Evolutionary conservation across 352 stramenopile species (phyloP).

Genomic region (Pythium grandisporangium): DNA sequence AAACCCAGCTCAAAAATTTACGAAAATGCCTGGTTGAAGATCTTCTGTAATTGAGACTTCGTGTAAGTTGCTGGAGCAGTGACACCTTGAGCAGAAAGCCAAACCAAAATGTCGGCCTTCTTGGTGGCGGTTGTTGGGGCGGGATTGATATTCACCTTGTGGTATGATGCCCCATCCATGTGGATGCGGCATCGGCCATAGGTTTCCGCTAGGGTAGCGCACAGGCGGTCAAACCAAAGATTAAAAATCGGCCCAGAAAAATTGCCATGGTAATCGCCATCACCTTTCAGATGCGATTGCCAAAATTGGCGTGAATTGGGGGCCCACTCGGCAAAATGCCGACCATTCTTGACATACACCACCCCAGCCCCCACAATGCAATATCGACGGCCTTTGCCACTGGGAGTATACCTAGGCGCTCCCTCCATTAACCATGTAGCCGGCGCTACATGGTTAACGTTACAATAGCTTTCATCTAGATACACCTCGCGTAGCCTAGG

Average conservation of each 20-base stretch:
- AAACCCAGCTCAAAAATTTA: too few relatives aligned
- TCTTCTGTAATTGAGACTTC: too few relatives aligned
- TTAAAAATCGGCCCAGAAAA: constrained; percentile 4
- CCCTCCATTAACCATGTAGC: neutral
- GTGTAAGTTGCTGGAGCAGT: too few relatives aligned
- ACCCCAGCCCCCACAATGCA: constrained; percentile 4
- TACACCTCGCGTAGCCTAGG: constrained; percentile 1
- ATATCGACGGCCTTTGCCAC: neutral
- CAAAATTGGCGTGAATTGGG: neutral
- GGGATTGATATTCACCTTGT: constrained; percentile 3
- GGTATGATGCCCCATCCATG: constrained; percentile 7
- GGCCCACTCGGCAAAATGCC: constrained; percentile 4
- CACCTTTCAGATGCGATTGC: neutral
- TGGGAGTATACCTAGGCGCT: neutral
- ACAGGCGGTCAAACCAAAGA: constrained; percentile 6
- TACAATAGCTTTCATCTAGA: constrained; percentile 2
- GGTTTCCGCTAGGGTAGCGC: neutral
- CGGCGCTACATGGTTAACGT: neutral
- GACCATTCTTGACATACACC: neutral
- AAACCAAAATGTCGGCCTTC: neutral
- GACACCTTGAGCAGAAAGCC: neutral
- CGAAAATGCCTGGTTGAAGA: too few relatives aligned
- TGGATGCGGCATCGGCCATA: constrained; percentile 4
- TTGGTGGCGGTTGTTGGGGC: neutral
- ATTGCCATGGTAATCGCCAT: constrained; percentile 10